Conservation (phyloP, 805 yeast genomes). For the Candida khao-thaluensis region DNA sequence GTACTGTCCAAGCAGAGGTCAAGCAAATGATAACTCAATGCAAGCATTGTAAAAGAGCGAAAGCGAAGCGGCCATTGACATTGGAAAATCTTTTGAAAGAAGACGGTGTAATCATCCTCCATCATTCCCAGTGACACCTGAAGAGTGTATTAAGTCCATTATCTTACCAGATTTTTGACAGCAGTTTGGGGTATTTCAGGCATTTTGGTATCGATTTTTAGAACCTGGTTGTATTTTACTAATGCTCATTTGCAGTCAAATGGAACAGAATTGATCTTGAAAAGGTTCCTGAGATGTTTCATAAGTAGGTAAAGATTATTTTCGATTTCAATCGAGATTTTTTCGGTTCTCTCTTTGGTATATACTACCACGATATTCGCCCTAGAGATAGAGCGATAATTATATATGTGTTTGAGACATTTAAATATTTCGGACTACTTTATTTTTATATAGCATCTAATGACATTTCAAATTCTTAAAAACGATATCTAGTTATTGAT, state of each 20-base stretch:
- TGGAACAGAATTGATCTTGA: conserved; percentile 46
- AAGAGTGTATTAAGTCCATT: conserved; percentile 73
- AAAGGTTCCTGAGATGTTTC: conserved; percentile 29
- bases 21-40: conserved; percentile 95
- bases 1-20: conserved; percentile 81
- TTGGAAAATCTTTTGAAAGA: conserved; percentile 84
- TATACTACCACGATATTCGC: too few species aligned
- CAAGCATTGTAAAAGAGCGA: conserved; percentile 73
- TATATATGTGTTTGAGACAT: too few species aligned
- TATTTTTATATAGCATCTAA: too few species aligned
- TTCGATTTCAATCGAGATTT: conserved; percentile 33
- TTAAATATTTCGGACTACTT: too few species aligned
- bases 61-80: conserved; percentile 71
- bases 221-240: conserved; percentile 26
- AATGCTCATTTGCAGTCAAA: conserved; percentile 48
- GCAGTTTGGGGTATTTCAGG: conserved; percentile 66
- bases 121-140: conserved; percentile 58
- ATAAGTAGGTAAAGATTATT: conserved; percentile 41
- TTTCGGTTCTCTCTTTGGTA: background rate
- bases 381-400: too few species aligned
- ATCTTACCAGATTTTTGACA: conserved; percentile 80
- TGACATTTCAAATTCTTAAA: too few species aligned
- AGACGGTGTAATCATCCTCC: conserved; percentile 88
- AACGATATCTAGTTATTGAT: too few species aligned
- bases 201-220: conserved; percentile 14